Percentiles rank a stretch among this genome's conserved stretches.
phyloP scores from a whole-genome alignment of 495 filamentous ascomycete species.

The Lasiosphaeria ovina region DNA sequence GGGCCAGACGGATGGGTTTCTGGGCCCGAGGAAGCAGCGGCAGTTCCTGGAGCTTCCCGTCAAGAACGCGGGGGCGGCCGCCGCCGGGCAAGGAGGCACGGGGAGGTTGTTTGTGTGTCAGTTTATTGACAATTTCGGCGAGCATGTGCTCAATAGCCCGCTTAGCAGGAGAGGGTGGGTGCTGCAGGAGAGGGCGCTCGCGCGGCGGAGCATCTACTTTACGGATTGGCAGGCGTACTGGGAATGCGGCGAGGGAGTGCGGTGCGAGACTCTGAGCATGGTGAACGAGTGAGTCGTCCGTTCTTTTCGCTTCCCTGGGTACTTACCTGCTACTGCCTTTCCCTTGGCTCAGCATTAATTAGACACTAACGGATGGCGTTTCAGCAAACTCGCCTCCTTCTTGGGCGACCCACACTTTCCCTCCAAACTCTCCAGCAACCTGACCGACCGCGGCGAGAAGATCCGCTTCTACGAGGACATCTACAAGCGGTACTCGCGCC shows the following conservation, averaged over 20 bases:
- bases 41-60: conserved; percentile 1
- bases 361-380: background rate
- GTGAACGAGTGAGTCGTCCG: conserved; percentile 33
- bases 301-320: background rate
- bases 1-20: conserved; percentile 27
- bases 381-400: conserved; percentile 30
- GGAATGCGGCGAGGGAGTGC: conserved; percentile 41
- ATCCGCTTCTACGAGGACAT: conserved; percentile 29
- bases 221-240: conserved; percentile 39
- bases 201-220: conserved; percentile 44
- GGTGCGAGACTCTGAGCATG: conserved; percentile 35
- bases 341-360: background rate
- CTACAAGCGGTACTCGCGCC: conserved; percentile 30
- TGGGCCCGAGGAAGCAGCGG: conserved; percentile 11
- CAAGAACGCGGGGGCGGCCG: too few species aligned
- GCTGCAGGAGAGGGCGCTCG: conserved; percentile 41
- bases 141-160: conserved; percentile 30
- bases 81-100: background rate
- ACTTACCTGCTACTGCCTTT: background rate
- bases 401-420: conserved; percentile 41
- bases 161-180: conserved; percentile 43
- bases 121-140: conserved; percentile 32
- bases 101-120: conserved; percentile 26
- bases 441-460: conserved; percentile 11
- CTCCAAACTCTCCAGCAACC: background rate